phyloP scores from a whole-genome alignment of 1,139 yeast genomes.

The Starmera stellimalicola region DNA sequence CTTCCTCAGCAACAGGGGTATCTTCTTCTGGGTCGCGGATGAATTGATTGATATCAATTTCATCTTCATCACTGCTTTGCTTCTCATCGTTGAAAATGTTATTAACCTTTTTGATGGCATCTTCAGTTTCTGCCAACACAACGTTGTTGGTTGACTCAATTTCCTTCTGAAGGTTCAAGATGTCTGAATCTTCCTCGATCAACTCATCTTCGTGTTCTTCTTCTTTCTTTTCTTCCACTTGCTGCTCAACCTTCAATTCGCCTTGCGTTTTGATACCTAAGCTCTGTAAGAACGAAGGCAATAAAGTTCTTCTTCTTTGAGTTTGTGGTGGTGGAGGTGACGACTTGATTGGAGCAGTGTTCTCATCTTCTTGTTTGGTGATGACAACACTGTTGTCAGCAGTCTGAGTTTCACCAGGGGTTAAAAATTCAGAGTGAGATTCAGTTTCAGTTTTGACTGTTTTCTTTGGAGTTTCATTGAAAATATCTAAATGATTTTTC shows the following conservation, averaged over 20 bases:
- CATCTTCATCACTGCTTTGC: slow-evolving; percentile 3
- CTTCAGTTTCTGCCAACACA: slow-evolving; percentile 20
- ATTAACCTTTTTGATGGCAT: slow-evolving; percentile 19
- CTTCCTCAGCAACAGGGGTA: slow-evolving; percentile 6
- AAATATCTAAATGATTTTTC: neutral
- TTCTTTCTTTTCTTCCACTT: slow-evolving; percentile 16
- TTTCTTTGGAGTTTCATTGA: no score
- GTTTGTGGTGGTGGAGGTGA: no score
- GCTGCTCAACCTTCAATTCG: neutral
- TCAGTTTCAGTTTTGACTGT: no score
- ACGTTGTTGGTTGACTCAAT: slow-evolving; percentile 19
- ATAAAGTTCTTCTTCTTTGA: slow-evolving; percentile 16
- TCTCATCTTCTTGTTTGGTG: no score
- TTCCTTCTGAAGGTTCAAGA: slow-evolving; percentile 15
- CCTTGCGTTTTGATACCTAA: slow-evolving; percentile 16
- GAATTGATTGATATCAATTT: neutral
- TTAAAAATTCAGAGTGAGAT: no score
- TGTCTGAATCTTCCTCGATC: slow-evolving; percentile 7
- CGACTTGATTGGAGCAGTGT: neutral
- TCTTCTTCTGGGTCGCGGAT: slow-evolving; percentile 1
- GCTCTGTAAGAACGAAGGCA: slow-evolving; percentile 22
- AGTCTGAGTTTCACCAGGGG: no score
- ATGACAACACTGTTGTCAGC: no score
- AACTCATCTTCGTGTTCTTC: slow-evolving; percentile 12
- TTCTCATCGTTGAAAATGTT: slow-evolving; percentile 12